These are phyloP conservation scores for Mortierella sp. DNA, from an alignment of 371 early-diverging fungal species.

Conservation along the genomic window DNA sequence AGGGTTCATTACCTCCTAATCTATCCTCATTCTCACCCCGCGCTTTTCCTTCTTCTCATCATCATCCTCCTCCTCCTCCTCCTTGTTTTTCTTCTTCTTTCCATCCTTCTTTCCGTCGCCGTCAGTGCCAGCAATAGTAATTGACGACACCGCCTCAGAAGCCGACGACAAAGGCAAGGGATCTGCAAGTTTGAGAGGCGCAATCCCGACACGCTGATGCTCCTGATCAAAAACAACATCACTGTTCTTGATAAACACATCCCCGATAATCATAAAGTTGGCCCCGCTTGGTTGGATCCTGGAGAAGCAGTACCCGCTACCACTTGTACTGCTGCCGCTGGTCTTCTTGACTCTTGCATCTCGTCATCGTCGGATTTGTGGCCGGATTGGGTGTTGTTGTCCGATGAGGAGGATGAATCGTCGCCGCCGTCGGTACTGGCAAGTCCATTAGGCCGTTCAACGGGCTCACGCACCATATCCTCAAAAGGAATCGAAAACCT, in stretches of 20 bases:
- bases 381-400: background rate
- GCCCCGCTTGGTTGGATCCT: constrained; percentile 25
- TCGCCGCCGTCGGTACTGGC: background rate
- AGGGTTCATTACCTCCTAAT: background rate
- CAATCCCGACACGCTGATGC: constrained; percentile 60
- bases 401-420: background rate
- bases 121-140: background rate
- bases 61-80: background rate
- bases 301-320: constrained; percentile 27
- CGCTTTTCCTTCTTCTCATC: background rate
- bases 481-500: constrained; percentile 59
- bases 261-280: constrained; percentile 61
- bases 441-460: background rate
- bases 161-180: background rate
- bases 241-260: constrained; percentile 64
- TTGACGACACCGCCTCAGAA: background rate
- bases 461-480: constrained; percentile 58
- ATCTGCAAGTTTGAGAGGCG: constrained; percentile 33
- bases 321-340: background rate
- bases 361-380: background rate
- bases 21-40: background rate
- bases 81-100: background rate
- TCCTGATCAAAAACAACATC: constrained; percentile 64
- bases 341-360: background rate
- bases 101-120: background rate